Evolutionary conservation across 1,284 basidiomycete genomes (phyloP).

Genomic region (Ustilago crameri): DNA sequence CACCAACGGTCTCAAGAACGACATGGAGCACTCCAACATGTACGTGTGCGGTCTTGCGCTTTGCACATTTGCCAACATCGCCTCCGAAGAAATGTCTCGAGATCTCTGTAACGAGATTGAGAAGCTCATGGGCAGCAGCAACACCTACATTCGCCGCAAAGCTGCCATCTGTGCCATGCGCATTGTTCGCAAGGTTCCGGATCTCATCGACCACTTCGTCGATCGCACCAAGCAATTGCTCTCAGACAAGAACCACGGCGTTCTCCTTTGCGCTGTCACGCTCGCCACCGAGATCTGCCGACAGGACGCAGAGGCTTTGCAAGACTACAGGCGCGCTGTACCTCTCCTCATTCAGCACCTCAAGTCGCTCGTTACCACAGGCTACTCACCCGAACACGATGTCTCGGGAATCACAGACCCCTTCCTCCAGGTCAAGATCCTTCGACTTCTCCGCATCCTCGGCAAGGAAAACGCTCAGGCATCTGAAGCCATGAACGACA

Average conservation of each 20-base stretch:
- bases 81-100: conserved; percentile 77
- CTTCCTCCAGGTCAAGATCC: conserved; percentile 95
- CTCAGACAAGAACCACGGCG: conserved; percentile 96
- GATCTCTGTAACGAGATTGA: conserved; percentile 79
- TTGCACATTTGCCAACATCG: conserved; percentile 98
- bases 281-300: conserved; percentile 95
- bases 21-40: conserved; percentile 99
- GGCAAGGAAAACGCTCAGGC: conserved; percentile 86
- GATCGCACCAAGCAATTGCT: conserved; percentile 88
- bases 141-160: conserved; percentile 99
- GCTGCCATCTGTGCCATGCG: conserved; percentile 96
- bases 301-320: conserved; percentile 78
- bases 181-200: conserved; percentile 95
- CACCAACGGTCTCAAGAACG: conserved; percentile 98
- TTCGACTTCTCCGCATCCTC: conserved; percentile 89
- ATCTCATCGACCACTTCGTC: conserved; percentile 92
- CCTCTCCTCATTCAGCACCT: conserved; percentile 93
- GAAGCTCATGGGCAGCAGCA: conserved; percentile 94
- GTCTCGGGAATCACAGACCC: conserved; percentile 99
- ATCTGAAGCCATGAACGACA: conserved; percentile 96
- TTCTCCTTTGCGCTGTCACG: conserved; percentile 90
- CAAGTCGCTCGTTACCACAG: conserved; percentile 93
- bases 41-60: conserved; percentile 96
- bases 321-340: conserved; percentile 91
- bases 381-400: conserved; percentile 98